These are phyloP conservation scores for Oryza nivara DNA, from an alignment of 176 grass and related monocot genomes.

Conservation along the genomic window DNA sequence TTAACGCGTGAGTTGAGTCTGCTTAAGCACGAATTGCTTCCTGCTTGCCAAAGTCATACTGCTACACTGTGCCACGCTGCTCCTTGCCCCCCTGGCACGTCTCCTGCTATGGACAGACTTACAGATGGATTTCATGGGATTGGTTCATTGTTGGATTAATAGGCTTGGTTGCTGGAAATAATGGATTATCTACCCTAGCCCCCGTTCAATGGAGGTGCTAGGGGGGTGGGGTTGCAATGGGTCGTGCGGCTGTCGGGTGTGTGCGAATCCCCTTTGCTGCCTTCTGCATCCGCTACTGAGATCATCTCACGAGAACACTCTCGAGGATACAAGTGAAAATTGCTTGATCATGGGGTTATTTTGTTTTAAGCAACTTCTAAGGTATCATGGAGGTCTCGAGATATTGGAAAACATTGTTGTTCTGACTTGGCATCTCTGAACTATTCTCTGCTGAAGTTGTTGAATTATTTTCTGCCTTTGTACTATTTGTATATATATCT, in stretches of 20 bases:
- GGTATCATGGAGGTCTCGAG: neutral
- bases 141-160: neutral
- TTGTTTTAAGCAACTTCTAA: slow-evolving; percentile 31
- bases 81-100: no score
- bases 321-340: neutral
- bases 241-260: no score
- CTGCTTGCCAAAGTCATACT: neutral
- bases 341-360: neutral
- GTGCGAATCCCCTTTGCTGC: no score
- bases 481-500: neutral
- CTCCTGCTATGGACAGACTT: neutral
- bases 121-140: neutral
- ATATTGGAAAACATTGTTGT: neutral
- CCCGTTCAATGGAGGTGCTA: neutral
- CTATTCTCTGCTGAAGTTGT: neutral
- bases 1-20: neutral
- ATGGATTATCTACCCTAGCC: neutral
- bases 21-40: neutral
- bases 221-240: neutral
- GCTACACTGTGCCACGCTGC: neutral
- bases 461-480: slow-evolving; percentile 28
- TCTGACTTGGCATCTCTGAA: slow-evolving; percentile 4
- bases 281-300: neutral
- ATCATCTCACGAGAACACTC: neutral
- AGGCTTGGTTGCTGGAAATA: neutral